Evolutionary conservation across 2,329 filamentous ascomycete genomes (phyloP).

Genomic region (Knoxdaviesia proteae): DNA sequence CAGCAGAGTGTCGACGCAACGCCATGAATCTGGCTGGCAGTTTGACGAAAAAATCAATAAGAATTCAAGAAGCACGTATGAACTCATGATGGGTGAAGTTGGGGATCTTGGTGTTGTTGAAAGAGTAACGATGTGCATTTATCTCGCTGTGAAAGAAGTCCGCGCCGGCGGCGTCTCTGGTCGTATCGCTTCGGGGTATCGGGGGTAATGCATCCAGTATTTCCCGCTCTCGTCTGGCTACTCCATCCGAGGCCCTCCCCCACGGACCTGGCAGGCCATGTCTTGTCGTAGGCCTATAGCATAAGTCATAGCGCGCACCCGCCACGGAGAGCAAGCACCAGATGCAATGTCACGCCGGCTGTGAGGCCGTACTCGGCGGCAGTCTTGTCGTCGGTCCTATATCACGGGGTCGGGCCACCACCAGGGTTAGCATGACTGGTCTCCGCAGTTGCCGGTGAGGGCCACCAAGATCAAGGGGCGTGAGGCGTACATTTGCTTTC

Average conservation of each 20-base stretch:
- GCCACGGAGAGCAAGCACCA: constrained; percentile 84
- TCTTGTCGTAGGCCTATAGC: not conserved
- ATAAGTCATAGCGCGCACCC: constrained; percentile 30
- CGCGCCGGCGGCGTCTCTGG: too few species aligned
- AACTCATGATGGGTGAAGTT: too few species aligned
- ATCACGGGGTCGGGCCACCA: not conserved
- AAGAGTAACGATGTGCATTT: not conserved
- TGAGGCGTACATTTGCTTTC: constrained; percentile 79
- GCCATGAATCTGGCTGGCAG: too few species aligned
- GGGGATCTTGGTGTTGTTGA: too few species aligned
- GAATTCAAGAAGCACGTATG: too few species aligned
- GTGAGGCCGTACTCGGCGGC: constrained; percentile 78
- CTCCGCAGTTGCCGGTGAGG: not conserved
- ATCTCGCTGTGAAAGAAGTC: not conserved
- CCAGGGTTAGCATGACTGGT: too few species aligned
- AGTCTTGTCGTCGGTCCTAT: constrained; percentile 85
- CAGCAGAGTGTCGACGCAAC: too few species aligned
- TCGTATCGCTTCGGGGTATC: not conserved
- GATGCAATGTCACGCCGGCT: constrained; percentile 79
- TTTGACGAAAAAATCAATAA: too few species aligned
- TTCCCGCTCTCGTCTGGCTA: too few species aligned
- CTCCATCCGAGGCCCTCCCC: too few species aligned
- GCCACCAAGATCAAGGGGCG: not conserved
- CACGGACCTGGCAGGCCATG: too few species aligned
- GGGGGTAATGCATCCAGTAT: too few species aligned